These are phyloP conservation scores for Dentipellis sp. DNA, from an alignment of 768 basidiomycete species.

Conservation along the genomic window DNA sequence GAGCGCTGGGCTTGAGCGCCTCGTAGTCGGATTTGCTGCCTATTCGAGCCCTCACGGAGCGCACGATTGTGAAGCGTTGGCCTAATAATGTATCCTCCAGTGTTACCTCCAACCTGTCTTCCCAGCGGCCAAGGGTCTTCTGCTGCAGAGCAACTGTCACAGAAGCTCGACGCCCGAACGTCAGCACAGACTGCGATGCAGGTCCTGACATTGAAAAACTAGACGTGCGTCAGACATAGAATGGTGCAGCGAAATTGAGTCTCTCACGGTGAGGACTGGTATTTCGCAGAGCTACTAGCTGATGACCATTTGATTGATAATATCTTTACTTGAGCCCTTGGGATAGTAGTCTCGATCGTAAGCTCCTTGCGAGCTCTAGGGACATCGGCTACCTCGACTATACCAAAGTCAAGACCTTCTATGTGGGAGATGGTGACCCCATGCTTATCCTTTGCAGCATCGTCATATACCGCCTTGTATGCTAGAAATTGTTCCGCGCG, in stretches of 20 bases:
- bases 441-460: neutral
- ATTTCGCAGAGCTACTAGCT: too few relatives aligned
- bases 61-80: slow-evolving; percentile 40
- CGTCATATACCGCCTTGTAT: neutral
- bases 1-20: slow-evolving; percentile 31
- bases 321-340: slow-evolving; percentile 4
- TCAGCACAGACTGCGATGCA: neutral
- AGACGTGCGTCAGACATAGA: neutral
- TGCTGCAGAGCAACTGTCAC: slow-evolving; percentile 28
- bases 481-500: neutral
- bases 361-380: slow-evolving; percentile 3
- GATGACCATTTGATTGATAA: neutral
- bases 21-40: slow-evolving; percentile 39
- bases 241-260: too few relatives aligned
- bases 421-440: neutral
- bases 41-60: slow-evolving; percentile 33
- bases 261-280: neutral
- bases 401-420: slow-evolving; percentile 39
- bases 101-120: slow-evolving; percentile 43
- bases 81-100: slow-evolving; percentile 37
- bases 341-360: slow-evolving; percentile 11
- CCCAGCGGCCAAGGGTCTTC: slow-evolving; percentile 30
- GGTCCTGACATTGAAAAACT: neutral
- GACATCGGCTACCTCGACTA: slow-evolving; percentile 33
- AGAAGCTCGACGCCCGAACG: neutral